Evolutionary conservation across 2,329 filamentous ascomycete species (phyloP), one percentile per base, ranked within the genome.

Genomic region (Cladosporium sp.): DNA sequence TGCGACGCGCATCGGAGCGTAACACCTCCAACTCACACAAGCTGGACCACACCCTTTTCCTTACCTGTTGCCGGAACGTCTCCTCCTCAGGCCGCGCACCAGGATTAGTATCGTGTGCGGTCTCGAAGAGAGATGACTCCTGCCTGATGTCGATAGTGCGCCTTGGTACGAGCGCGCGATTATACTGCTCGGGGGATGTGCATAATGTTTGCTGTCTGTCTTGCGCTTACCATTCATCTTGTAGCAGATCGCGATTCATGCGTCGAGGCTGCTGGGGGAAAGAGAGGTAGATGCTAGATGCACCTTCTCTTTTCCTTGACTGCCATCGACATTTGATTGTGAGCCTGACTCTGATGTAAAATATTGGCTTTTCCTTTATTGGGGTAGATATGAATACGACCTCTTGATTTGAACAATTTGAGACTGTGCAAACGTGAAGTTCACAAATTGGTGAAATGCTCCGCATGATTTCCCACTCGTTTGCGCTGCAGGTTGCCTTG

Each of bases 181-280:
- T 28, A 45, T 24, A 28, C 24, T 56, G 44, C n/a, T n/a, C n/a
- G n/a, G n/a, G 35, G 40, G 42, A 45, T 60, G 58, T 60, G 47
- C 58, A 60, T 60, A 58, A 52, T 55, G 48, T 60, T 55, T 60
- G 58, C 54, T 58, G 48, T 47, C 45, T 48, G 25, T 17, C 45
- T 35, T 28, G 45, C 45, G 25, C 8, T 20, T 48, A 35, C 45
- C 45, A 48, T 35, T 48, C 45, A 48, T 34, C 19, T 20, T 48
- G 24, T 28, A 48, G 45, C 17, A 13, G 17, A 10, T 2, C 3
- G 24, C 28, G 45, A 25, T 45, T 17, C 17, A 48, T 7, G 13
- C 28, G 10, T 4, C 5, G 9, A 35, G 17, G 25, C 25, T 17
- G 10, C 6, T 4, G 17, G 24, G 17, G 42, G 2, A 48, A 5